Percentiles rank a stretch among this genome's conserved stretches.
phyloP scores from a whole-genome alignment of 345 rosid genomes.

The Sapria himalayana region DNA sequence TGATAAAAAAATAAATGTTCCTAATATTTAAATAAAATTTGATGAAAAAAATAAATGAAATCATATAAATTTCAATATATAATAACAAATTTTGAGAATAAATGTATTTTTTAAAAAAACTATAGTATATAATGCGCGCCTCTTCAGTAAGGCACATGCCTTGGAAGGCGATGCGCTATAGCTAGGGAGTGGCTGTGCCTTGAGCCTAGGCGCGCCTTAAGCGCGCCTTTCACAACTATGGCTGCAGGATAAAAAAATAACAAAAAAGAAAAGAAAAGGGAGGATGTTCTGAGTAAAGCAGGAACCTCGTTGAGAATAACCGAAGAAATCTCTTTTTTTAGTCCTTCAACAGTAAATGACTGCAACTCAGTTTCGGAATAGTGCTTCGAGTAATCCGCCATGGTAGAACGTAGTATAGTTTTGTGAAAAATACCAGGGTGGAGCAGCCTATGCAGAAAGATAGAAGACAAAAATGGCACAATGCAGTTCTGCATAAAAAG shows the following conservation, averaged over 20 bases:
- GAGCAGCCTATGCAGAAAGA: conserved; percentile 62
- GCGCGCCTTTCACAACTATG: too few relatives aligned
- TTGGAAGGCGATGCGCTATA: too few relatives aligned
- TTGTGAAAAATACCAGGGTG: conserved; percentile 58
- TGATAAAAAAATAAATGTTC: too few relatives aligned
- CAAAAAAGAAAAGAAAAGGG: neutral
- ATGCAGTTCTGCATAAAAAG: conserved; percentile 41
- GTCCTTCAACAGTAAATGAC: conserved; percentile 54
- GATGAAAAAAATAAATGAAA: too few relatives aligned
- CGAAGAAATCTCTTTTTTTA: conserved; percentile 55
- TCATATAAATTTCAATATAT: too few relatives aligned
- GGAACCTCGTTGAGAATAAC: conserved; percentile 67
- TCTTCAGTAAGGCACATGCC: too few relatives aligned
- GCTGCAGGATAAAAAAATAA: neutral
- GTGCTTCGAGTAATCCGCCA: conserved; percentile 54
- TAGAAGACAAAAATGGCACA: conserved; percentile 55
- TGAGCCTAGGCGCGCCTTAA: too few relatives aligned
- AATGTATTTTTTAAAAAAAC: too few relatives aligned
- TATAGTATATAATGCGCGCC: too few relatives aligned
- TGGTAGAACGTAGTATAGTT: conserved; percentile 36
- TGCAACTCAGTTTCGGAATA: conserved; percentile 72
- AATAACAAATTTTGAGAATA: too few relatives aligned
- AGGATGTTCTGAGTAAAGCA: neutral
- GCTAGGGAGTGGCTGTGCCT: too few relatives aligned
- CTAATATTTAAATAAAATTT: too few relatives aligned